phyloP scores from a whole-genome alignment of 2,329 filamentous ascomycete genomes.

The Lecanicillium sp. region DNA sequence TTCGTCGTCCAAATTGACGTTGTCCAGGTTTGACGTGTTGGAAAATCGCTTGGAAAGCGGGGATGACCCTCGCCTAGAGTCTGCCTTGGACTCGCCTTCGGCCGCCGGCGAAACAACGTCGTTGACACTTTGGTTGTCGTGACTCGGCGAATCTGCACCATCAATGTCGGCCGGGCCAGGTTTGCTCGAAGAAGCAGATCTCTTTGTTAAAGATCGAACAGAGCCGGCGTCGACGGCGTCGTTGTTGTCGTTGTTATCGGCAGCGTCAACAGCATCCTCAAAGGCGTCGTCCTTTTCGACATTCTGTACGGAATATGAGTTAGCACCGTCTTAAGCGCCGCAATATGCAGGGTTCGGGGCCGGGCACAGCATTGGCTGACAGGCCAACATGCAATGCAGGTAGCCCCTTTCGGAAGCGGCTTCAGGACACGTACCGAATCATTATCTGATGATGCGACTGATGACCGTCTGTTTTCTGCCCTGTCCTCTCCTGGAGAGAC shows the following conservation, averaged over 20 bases:
- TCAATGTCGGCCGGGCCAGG: slow-evolving; percentile 10
- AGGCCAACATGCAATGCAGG: no score
- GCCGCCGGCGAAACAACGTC: not conserved
- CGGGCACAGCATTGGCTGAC: no score
- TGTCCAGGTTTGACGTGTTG: slow-evolving; percentile 40
- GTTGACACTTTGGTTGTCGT: no score
- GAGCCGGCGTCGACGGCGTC: slow-evolving; percentile 39
- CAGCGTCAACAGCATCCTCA: slow-evolving; percentile 72
- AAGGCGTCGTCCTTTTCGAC: slow-evolving; percentile 41
- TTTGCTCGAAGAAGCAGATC: slow-evolving; percentile 20
- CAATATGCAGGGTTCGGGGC: no score
- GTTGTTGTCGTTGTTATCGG: no score
- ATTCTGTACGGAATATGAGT: slow-evolving; percentile 16
- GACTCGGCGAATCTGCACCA: not conserved
- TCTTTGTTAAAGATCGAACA: slow-evolving; percentile 54
- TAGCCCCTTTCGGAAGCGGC: not conserved
- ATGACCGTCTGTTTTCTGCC: not conserved
- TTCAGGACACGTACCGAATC: slow-evolving; percentile 3
- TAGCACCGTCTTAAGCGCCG: slow-evolving; percentile 10
- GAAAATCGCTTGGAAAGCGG: slow-evolving; percentile 36
- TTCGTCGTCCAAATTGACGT: slow-evolving; percentile 61
- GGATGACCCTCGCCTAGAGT: slow-evolving; percentile 25
- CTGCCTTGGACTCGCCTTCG: slow-evolving; percentile 7
- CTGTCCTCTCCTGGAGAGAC: slow-evolving; percentile 4
- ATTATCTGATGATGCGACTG: slow-evolving; percentile 2